phyloP scores from a whole-genome alignment of 2,329 filamentous ascomycete genomes.

The Trichophyton benhamiae region DNA sequence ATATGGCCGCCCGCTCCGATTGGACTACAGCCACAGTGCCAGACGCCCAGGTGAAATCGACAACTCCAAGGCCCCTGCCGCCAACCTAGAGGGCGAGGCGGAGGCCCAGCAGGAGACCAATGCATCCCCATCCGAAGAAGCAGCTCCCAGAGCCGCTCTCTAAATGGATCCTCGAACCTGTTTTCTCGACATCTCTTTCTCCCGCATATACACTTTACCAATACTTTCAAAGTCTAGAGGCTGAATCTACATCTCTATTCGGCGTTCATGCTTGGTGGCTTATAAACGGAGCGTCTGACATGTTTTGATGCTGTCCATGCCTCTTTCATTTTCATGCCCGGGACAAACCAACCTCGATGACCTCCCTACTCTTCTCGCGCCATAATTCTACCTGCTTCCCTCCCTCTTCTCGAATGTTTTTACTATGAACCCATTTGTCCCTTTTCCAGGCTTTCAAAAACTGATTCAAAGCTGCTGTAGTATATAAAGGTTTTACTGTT shows the following conservation, averaged over 20 bases:
- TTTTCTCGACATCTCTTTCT: not conserved
- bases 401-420: not conserved
- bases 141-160: not conserved
- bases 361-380: not conserved
- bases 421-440: not conserved
- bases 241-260: not conserved
- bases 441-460: not conserved
- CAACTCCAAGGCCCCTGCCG: not conserved
- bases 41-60: not conserved
- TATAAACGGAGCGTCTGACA: not conserved
- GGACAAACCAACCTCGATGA: not conserved
- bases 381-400: not conserved
- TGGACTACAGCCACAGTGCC: slow-evolving; percentile 45
- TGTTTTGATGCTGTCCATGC: not conserved
- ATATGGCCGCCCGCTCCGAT: slow-evolving; percentile 52
- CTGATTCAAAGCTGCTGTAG: not conserved
- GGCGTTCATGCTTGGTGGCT: not conserved
- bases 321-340: not conserved
- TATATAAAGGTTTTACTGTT: slow-evolving; percentile 2
- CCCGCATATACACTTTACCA: not conserved
- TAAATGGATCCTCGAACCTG: not conserved
- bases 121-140: not conserved
- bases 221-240: not conserved
- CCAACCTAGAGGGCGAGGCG: not conserved
- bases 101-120: not conserved